Evolutionary conservation across 176 grass and related monocot species (phyloP).

Genomic region (Leersia perrieri): DNA sequence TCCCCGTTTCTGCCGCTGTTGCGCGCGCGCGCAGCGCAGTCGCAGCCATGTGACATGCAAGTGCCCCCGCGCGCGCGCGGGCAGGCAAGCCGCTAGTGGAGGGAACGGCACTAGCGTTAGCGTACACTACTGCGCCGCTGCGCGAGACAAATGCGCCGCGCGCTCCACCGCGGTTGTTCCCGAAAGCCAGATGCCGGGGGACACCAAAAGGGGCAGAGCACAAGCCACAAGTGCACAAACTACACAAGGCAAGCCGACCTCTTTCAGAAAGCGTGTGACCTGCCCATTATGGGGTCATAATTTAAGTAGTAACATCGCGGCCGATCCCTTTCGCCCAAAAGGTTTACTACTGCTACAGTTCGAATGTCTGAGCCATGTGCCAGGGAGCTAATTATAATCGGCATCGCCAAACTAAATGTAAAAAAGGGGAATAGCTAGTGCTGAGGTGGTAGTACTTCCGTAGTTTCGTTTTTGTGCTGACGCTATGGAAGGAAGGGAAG

Average conservation of each 20-base stretch:
- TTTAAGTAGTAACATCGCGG: neutral
- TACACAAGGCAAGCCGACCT: neutral
- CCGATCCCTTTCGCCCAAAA: neutral
- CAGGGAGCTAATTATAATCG: neutral
- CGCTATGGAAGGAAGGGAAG: neutral
- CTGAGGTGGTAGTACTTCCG: neutral
- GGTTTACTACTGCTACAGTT: neutral
- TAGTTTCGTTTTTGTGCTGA: neutral
- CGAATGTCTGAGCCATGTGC: neutral
- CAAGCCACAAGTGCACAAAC: no score
- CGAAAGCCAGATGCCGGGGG: conserved; percentile 32
- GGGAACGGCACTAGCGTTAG: neutral
- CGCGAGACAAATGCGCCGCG: conserved; percentile 21
- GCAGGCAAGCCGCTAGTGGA: neutral
- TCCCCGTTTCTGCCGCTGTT: neutral
- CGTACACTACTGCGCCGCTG: neutral
- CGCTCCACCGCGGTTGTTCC: conserved; percentile 20
- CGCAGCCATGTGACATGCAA: conserved; percentile 2
- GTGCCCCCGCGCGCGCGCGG: no score
- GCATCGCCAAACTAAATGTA: neutral
- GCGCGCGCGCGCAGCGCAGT: neutral
- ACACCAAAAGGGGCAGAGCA: conserved; percentile 45
- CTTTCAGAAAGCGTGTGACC: conserved; percentile 5
- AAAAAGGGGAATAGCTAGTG: neutral
- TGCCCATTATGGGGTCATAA: neutral